Evolutionary conservation across 257 asterid species (phyloP), one percentile per base, ranked within the genome.

Genomic region (Oldenlandia corymbosa): DNA sequence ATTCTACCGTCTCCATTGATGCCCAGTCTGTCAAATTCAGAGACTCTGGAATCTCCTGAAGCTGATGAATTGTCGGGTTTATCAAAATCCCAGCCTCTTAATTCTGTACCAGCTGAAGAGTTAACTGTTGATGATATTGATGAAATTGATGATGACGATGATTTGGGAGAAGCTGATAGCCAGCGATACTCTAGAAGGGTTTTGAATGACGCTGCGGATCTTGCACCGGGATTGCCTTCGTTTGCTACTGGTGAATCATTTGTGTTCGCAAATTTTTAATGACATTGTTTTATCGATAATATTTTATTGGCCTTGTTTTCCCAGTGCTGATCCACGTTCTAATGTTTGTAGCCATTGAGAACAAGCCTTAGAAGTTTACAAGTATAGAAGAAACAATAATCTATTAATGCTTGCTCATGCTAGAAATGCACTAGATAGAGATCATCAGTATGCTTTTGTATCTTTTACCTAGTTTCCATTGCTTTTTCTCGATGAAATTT

Each of bases 41-140:
- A 84, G 70, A 83, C 87, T 53, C 72, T 75, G n/a, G 96, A 85
- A 69, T 76, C 78, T 66, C 88, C 78, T 65, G 74, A 80, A 72
- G 80, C 81, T 62, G 96, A 89, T 68, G 96, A 87, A 72, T 58
- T 71, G 21, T 64, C 68, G 12, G 75, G 65, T 73, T 66, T 89
- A 75, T 78, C 90, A 56, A 80, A 81, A 64, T 82, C 97, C 31
- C 82, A 71, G 70, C 84, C 99, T 34, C 80, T 84, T 54, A 87
- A 72, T 63, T 64, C 90, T 62, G 52, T 86, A 58, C 91, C 76
- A 65, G 76, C 30, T 67, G 88, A 74, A 73, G 99, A 87, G 66
- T 84, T 92, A 31, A 82, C 95, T 13, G 88, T 92, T 32, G 99
- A 92, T 73, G 99, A 92, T 73, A 92, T 92, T 71, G 97, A 87